Percentiles rank a stretch among this genome's conserved stretches.
phyloP scores from a whole-genome alignment of 2,329 filamentous ascomycete species.

The Daldinia eschscholtzii region DNA sequence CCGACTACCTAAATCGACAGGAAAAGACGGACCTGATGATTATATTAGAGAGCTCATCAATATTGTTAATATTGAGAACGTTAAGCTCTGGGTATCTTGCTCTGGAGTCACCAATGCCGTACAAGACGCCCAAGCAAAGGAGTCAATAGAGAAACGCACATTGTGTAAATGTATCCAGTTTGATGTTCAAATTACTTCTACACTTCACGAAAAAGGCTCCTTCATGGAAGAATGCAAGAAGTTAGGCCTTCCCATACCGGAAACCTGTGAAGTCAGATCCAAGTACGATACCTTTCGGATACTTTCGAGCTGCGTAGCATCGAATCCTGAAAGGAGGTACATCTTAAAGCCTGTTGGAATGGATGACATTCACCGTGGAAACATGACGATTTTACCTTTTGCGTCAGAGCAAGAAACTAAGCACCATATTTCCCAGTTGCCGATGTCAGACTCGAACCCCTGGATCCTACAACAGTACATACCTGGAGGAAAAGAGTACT shows the following conservation, averaged over 20 bases:
- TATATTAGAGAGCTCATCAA: constrained; percentile 71
- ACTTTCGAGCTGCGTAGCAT: constrained; percentile 54
- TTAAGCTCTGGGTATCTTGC: constrained; percentile 80
- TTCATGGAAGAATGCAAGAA: constrained; percentile 71
- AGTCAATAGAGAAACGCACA: constrained; percentile 69
- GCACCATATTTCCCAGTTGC: constrained; percentile 65
- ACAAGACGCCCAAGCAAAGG: constrained; percentile 75
- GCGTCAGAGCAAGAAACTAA: constrained; percentile 65
- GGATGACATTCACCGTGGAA: constrained; percentile 69
- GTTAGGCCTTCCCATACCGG: constrained; percentile 67
- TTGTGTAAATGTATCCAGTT: constrained; percentile 74
- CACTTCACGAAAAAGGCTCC: constrained; percentile 72
- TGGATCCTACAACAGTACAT: constrained; percentile 80
- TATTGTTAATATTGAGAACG: constrained; percentile 69
- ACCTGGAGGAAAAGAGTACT: constrained; percentile 71
- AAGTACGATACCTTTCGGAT: constrained; percentile 65
- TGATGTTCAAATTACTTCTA: constrained; percentile 65
- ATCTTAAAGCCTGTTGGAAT: constrained; percentile 76
- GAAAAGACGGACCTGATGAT: constrained; percentile 50
- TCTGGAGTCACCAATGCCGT: constrained; percentile 75
- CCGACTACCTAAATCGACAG: constrained; percentile 53
- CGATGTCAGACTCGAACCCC: constrained; percentile 65
- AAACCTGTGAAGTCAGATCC: constrained; percentile 66
- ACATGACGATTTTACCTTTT: constrained; percentile 75
- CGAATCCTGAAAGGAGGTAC: constrained; percentile 59